Evolutionary conservation across 257 asterid genomes (phyloP).

Genomic region (Plantago major): DNA sequence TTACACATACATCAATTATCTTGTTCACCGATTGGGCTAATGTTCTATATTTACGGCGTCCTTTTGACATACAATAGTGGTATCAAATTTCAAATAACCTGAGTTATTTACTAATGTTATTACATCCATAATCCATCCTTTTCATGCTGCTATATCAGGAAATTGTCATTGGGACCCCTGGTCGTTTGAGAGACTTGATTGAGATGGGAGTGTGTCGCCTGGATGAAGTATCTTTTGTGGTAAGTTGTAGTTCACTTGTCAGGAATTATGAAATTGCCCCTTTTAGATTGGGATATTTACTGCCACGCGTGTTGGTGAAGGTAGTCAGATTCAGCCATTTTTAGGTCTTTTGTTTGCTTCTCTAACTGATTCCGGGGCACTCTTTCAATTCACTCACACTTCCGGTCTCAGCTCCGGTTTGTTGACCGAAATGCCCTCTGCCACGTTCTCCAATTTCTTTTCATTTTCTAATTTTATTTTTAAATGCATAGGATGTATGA

Average conservation of each 20-base stretch:
- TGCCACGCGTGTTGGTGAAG: slow-evolving; percentile 32
- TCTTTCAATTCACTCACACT: slow-evolving; percentile 10
- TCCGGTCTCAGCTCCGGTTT: slow-evolving; percentile 16
- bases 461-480: neutral
- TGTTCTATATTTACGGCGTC: too few relatives aligned
- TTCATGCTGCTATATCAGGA: slow-evolving; percentile 44
- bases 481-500: too few relatives aligned
- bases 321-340: slow-evolving; percentile 38
- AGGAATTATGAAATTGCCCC: slow-evolving; percentile 35
- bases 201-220: slow-evolving; percentile 79
- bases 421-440: slow-evolving; percentile 21
- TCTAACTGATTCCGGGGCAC: neutral
- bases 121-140: slow-evolving; percentile 6
- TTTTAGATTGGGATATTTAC: slow-evolving; percentile 24
- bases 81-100: too few relatives aligned
- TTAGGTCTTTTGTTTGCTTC: slow-evolving; percentile 8
- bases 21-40: too few relatives aligned
- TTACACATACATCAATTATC: too few relatives aligned
- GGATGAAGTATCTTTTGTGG: slow-evolving; percentile 86
- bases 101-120: neutral
- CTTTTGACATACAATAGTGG: too few relatives aligned
- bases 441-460: neutral
- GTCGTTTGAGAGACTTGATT: slow-evolving; percentile 89
- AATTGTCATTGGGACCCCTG: slow-evolving; percentile 96
- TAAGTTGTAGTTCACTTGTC: slow-evolving; percentile 38